Evolutionary conservation across 805 yeast genomes (phyloP).

Genomic region (Pichia ethanolica): DNA sequence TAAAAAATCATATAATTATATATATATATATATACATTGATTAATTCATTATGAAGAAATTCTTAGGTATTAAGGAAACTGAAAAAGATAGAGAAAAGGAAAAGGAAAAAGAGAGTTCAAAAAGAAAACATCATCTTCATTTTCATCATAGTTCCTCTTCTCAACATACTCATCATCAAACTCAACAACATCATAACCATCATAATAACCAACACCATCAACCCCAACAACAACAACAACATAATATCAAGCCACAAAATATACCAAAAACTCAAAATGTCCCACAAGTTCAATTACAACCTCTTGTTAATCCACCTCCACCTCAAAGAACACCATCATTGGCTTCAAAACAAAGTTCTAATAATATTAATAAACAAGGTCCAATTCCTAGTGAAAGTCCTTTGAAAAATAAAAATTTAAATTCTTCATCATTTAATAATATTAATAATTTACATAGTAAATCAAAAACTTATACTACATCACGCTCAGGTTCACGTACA

Average conservation of each 20-base stretch:
- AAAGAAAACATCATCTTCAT: not conserved
- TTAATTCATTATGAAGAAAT: constrained; percentile 1
- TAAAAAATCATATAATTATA: no score
- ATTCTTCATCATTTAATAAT: not conserved
- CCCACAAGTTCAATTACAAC: not conserved
- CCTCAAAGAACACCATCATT: not conserved
- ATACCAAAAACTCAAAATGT: not conserved
- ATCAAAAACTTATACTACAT: not conserved
- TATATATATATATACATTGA: no score
- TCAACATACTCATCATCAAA: not conserved
- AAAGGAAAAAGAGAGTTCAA: not conserved
- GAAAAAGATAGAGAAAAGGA: constrained; percentile 1
- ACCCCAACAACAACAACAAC: not conserved
- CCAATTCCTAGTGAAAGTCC: not conserved
- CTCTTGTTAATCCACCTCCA: not conserved
- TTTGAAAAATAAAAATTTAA: not conserved
- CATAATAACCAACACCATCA: not conserved
- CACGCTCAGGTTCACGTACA: not conserved
- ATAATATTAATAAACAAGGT: not conserved
- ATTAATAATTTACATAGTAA: no score
- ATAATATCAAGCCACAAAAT: not conserved
- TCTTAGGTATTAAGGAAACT: constrained; percentile 2
- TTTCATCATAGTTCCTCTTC: not conserved
- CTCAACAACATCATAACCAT: not conserved
- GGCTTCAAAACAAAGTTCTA: not conserved